phyloP scores from a whole-genome alignment of 352 stramenopile species.

The Elongisporangium anandrum region DNA sequence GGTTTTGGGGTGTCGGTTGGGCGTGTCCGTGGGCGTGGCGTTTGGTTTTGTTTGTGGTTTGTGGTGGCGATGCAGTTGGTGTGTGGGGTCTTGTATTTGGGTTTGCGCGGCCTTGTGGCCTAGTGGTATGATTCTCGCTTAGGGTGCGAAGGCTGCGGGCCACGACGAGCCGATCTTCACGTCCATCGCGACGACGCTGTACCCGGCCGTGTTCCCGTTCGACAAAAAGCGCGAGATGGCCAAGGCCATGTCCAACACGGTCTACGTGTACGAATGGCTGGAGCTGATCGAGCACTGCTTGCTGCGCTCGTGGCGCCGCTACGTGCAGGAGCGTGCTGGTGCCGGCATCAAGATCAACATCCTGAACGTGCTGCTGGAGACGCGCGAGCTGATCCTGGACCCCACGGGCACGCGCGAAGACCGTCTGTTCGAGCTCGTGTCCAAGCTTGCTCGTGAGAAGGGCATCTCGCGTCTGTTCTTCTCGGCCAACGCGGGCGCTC shows the following conservation, averaged over 20 bases:
- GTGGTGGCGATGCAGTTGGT: too few species aligned
- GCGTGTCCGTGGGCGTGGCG: too few species aligned
- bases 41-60: too few species aligned
- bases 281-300: conserved; percentile 97
- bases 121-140: conserved; percentile 2
- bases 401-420: conserved; percentile 94
- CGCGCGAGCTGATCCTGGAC: conserved; percentile 92
- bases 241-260: conserved; percentile 95
- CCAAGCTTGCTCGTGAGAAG: conserved; percentile 91
- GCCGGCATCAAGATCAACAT: conserved; percentile 63
- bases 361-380: conserved; percentile 92
- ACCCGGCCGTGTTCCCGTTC: conserved; percentile 95
- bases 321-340: conserved; percentile 72
- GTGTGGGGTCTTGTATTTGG: too few species aligned
- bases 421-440: conserved; percentile 98
- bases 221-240: conserved; percentile 91
- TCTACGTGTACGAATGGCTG: conserved; percentile 99
- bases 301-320: conserved; percentile 92
- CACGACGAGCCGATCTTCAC: conserved; percentile 85
- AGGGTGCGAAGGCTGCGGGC: conserved; percentile 70
- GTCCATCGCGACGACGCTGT: conserved; percentile 94
- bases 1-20: too few species aligned
- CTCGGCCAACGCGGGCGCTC: conserved; percentile 98
- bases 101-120: too few species aligned
- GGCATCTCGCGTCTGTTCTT: conserved; percentile 97